phyloP scores from a whole-genome alignment of 129 eudicot species.

The Chrysanthemum lavandulifolium region DNA sequence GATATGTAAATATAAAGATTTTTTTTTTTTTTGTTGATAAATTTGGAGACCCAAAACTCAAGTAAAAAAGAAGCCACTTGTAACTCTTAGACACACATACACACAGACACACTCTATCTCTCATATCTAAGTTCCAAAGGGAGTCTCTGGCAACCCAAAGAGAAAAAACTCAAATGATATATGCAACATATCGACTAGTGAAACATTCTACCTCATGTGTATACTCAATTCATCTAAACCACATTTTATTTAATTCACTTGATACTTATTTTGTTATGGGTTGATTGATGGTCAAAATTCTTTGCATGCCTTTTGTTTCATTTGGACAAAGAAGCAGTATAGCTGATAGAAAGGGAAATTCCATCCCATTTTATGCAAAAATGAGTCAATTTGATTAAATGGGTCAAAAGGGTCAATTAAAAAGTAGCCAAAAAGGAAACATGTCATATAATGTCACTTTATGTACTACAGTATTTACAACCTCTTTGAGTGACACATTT shows the following conservation, averaged over 20 bases:
- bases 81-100: no score
- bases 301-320: not conserved
- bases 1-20: not conserved
- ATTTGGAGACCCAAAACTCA: constrained; percentile 3
- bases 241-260: not conserved
- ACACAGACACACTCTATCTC: not conserved
- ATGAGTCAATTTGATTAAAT: not conserved
- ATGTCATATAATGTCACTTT: not conserved
- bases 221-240: not conserved
- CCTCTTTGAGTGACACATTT: not conserved
- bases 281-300: not conserved
- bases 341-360: not conserved
- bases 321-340: not conserved
- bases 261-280: not conserved
- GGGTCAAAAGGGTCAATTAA: not conserved
- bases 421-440: not conserved
- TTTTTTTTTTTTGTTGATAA: no score
- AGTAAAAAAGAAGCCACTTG: not conserved
- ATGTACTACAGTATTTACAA: not conserved
- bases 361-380: not conserved
- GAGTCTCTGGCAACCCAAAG: not conserved
- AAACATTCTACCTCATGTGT: not conserved
- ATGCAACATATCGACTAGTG: not conserved
- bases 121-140: not conserved
- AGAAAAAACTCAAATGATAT: not conserved